Base-by-base conservation (phyloP, 371 early-diverging fungal genomes). In the Gilbertella persicaria region DNA sequence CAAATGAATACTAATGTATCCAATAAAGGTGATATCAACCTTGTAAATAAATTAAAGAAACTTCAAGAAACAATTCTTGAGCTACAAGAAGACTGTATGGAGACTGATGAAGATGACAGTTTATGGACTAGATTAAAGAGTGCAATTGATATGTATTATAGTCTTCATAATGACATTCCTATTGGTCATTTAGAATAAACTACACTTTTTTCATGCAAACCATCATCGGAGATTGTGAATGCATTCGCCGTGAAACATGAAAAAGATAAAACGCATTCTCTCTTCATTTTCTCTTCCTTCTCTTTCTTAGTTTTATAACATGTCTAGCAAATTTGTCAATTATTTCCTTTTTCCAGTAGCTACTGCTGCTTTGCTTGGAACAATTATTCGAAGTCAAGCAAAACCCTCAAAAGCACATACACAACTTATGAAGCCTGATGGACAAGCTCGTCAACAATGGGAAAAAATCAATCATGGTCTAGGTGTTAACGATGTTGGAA, bases 401-500 rank as follows among this genome's bases (percentile, higher is more conserved):
- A 59, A 65, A 41, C 72, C 78, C 9, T 53, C 72, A 8, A 62
- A 55, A 50, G 78, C 74, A 12, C 60, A 71, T 16, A 67, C 66
- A 20, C 53, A 66, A 19, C 57, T 66, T 35, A 73, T 76, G 61
- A 63, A 58, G 30, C 13, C 41, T 6, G 50, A 63, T 30, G 67
- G 67, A 13, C 54, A 66, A 51, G 60, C 54, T 16, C 49, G 45
- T 25, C 43, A 67, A 19, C 53, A 66, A 49, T 77, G 78, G 78
- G 59, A 55, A 45, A 58, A 64, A 30, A 43, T 63, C 20, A 77
- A 77, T 51, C 69, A 69, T 50, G 78, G 78, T 19, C 42, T 73
- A 37, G 72, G 74, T 44, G 68, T 73, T 10, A 66, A 69, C 45
- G 78, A 77, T 50, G 78, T 77, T 19, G 70, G 74, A 28, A 71